Conservation (phyloP, 2,329 filamentous ascomycete species). For the Pestalotiopsis sp. region DNA sequence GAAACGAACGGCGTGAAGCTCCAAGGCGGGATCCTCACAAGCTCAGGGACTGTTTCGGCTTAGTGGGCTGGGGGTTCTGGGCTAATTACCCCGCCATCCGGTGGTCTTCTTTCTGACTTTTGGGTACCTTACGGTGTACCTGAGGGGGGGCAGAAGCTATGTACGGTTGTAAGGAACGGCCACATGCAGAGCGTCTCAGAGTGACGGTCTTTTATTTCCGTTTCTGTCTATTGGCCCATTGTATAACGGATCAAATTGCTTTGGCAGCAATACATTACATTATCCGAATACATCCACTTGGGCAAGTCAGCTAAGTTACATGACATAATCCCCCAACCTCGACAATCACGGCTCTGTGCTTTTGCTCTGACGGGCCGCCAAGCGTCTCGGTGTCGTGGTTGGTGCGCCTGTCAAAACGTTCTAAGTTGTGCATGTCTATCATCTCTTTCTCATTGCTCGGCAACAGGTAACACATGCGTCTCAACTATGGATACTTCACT, state of each 20-base stretch:
- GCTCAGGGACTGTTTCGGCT: slow-evolving; percentile 8
- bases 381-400: not conserved
- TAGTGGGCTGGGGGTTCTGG: slow-evolving; percentile 6
- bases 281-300: not conserved
- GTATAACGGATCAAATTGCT: not conserved
- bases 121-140: not conserved
- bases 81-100: not conserved
- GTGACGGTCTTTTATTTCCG: not conserved
- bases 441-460: not conserved
- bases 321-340: not conserved
- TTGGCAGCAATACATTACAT: not conserved
- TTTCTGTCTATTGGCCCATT: not conserved
- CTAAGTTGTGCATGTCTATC: slow-evolving; percentile 4
- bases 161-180: not conserved
- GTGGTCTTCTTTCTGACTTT: not conserved
- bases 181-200: not conserved
- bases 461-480: slow-evolving; percentile 1
- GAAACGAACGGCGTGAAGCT: not conserved
- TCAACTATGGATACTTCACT: not conserved
- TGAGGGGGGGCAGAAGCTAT: not conserved
- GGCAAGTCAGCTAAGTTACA: not conserved
- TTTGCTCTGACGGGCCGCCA: not conserved
- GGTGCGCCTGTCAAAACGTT: not conserved
- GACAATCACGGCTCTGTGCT: not conserved
- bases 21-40: slow-evolving; percentile 12